Conservation (phyloP, 352 stramenopile genomes). For the Phytophthora aleatoria region DNA sequence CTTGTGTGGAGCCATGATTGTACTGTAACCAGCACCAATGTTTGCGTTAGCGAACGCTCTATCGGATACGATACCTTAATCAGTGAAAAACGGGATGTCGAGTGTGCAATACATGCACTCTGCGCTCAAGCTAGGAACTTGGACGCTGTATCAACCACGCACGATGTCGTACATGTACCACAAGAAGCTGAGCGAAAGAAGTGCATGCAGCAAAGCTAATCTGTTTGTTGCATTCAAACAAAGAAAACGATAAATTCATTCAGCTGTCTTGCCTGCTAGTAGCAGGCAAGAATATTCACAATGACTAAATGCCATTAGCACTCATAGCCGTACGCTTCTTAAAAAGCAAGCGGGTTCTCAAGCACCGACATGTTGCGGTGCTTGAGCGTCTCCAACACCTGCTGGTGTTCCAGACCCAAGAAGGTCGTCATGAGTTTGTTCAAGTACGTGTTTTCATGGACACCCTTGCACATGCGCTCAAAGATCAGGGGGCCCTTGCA, state of each 20-base stretch:
- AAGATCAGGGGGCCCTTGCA: slow-evolving; percentile 66
- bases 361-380: slow-evolving; percentile 47
- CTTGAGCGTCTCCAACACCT: slow-evolving; percentile 65
- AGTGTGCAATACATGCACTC: too few relatives aligned
- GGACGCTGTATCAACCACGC: too few relatives aligned
- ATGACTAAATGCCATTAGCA: too few relatives aligned
- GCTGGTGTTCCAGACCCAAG: slow-evolving; percentile 60
- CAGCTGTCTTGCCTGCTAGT: slow-evolving; percentile 1
- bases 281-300: slow-evolving; percentile 1
- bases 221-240: background rate
- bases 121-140: too few relatives aligned
- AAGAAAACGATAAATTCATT: slow-evolving; percentile 5
- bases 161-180: too few relatives aligned
- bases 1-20: too few relatives aligned
- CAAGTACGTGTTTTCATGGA: slow-evolving; percentile 72
- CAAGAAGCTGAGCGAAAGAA: too few relatives aligned
- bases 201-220: too few relatives aligned
- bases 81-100: too few relatives aligned
- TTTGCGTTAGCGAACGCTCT: too few relatives aligned
- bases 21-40: too few relatives aligned
- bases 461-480: slow-evolving; percentile 65
- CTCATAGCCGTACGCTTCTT: background rate
- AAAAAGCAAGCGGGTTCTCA: slow-evolving; percentile 30
- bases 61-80: too few relatives aligned
- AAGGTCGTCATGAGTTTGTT: slow-evolving; percentile 82